Evolutionary conservation across 1,284 basidiomycete genomes (phyloP).

Genomic region (Rhodotorula sp.): DNA sequence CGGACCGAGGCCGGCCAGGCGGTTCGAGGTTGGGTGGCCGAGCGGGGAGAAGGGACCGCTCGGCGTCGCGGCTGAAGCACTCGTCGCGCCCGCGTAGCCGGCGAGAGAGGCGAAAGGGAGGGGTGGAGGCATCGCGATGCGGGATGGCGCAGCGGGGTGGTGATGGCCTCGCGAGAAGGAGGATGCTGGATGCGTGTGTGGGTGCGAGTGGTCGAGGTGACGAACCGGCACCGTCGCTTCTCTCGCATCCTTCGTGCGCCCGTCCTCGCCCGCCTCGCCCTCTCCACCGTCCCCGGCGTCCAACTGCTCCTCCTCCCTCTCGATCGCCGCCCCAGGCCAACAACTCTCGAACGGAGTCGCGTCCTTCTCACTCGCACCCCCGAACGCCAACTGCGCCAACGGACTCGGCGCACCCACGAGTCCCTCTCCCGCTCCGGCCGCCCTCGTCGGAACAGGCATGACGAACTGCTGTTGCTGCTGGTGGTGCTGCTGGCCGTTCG

Average conservation of each 20-base stretch:
- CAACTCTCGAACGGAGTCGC: not conserved
- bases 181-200: not conserved
- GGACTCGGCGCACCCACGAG: slow-evolving; percentile 4
- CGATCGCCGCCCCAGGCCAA: not conserved
- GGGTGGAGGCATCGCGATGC: slow-evolving; percentile 41
- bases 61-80: slow-evolving; percentile 5
- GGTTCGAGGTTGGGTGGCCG: too few relatives aligned
- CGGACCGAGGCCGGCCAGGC: slow-evolving; percentile 37
- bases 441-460: not conserved
- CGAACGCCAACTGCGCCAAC: not conserved
- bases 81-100: slow-evolving; percentile 16
- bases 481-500: not conserved
- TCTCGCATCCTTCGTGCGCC: too few relatives aligned
- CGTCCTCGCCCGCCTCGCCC: too few relatives aligned
- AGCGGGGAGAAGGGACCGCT: slow-evolving; percentile 27
- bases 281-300: not conserved
- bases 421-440: not conserved
- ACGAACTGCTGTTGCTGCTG: not conserved
- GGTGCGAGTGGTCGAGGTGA: not conserved
- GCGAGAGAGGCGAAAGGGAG: slow-evolving; percentile 37
- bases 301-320: not conserved
- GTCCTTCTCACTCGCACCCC: not conserved
- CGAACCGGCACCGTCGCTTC: too few relatives aligned
- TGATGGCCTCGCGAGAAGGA: slow-evolving; percentile 10
- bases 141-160: slow-evolving; percentile 19